Percentiles rank a stretch among this genome's conserved stretches.
These are phyloP conservation scores for Maudiozyma turicensis DNA, from an alignment of 805 yeast genomes.

Conservation along the genomic window DNA sequence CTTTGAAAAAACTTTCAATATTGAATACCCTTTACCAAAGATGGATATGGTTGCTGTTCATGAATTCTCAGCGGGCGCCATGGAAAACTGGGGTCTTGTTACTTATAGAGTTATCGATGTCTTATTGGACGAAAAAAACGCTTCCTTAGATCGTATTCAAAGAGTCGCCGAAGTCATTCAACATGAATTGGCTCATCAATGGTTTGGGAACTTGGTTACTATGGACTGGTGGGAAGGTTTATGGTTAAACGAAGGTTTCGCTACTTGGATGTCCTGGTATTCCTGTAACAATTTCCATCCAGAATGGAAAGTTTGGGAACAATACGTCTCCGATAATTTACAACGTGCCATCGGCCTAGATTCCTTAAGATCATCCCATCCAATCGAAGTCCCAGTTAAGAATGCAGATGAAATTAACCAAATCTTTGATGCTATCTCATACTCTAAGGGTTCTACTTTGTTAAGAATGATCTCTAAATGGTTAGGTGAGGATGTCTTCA, in stretches of 20 bases:
- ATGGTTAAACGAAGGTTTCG: slow-evolving; percentile 87
- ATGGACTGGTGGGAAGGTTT: slow-evolving; percentile 93
- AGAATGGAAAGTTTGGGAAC: slow-evolving; percentile 62
- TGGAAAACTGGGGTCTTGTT: slow-evolving; percentile 87
- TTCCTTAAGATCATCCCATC: slow-evolving; percentile 58
- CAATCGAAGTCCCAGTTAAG: slow-evolving; percentile 72
- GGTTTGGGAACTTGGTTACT: slow-evolving; percentile 85
- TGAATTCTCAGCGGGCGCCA: slow-evolving; percentile 75
- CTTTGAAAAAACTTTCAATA: slow-evolving; percentile 56
- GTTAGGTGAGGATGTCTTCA: slow-evolving; percentile 58
- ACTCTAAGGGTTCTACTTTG: slow-evolving; percentile 70
- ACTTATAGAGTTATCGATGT: slow-evolving; percentile 55
- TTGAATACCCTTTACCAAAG: slow-evolving; percentile 73
- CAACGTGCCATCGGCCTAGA: slow-evolving; percentile 39
- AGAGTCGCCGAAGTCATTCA: slow-evolving; percentile 75
- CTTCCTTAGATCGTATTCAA: slow-evolving; percentile 38
- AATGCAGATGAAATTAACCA: slow-evolving; percentile 74
- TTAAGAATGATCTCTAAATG: slow-evolving; percentile 67
- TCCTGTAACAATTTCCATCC: slow-evolving; percentile 65
- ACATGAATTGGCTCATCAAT: slow-evolving; percentile 84
- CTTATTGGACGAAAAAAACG: slow-evolving; percentile 27
- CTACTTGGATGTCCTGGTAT: slow-evolving; percentile 55
- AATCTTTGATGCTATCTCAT: slow-evolving; percentile 73
- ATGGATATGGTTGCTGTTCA: slow-evolving; percentile 65
- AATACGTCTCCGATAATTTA: slow-evolving; percentile 14